A percentile compares a stretch with the other conserved stretches of the same genome.
phyloP scores from a whole-genome alignment of 1,139 yeast species.

The Blastobotrys capitulatus region DNA sequence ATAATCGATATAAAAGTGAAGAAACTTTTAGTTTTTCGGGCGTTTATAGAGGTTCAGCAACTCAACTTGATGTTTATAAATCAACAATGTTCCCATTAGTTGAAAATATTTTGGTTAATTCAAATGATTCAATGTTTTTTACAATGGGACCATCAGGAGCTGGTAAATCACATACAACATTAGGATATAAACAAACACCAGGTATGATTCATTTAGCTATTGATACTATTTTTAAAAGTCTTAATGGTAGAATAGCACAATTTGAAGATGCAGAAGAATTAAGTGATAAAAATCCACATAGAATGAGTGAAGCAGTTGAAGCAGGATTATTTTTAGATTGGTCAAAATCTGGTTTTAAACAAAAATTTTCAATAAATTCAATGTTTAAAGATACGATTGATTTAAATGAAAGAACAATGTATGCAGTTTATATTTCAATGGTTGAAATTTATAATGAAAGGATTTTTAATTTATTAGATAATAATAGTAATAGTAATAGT shows the following conservation, averaged over 20 bases:
- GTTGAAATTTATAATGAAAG: constrained; percentile 35
- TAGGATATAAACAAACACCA: constrained; percentile 28
- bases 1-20: constrained; percentile 26
- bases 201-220: constrained; percentile 33
- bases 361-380: constrained; percentile 10
- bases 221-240: constrained; percentile 41
- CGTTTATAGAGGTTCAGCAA: constrained; percentile 31
- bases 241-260: constrained; percentile 37
- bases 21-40: constrained; percentile 33
- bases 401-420: constrained; percentile 18
- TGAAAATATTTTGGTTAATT: constrained; percentile 30
- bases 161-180: constrained; percentile 38
- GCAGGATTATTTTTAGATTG: constrained; percentile 32
- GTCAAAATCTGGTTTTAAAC: constrained; percentile 19
- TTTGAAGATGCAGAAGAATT: constrained; percentile 33
- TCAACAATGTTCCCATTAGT: constrained; percentile 31
- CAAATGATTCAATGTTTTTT: constrained; percentile 39
- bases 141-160: constrained; percentile 49
- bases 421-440: constrained; percentile 32
- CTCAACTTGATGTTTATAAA: constrained; percentile 32
- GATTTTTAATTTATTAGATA: constrained; percentile 29
- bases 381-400: constrained; percentile 19
- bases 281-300: constrained; percentile 24
- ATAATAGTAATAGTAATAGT: too few species aligned
- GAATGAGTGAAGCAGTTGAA: constrained; percentile 34